These are phyloP conservation scores for Polytrichum formosum DNA, from an alignment of 225 moss, liverwort and hornwort species.

Conservation along the genomic window DNA sequence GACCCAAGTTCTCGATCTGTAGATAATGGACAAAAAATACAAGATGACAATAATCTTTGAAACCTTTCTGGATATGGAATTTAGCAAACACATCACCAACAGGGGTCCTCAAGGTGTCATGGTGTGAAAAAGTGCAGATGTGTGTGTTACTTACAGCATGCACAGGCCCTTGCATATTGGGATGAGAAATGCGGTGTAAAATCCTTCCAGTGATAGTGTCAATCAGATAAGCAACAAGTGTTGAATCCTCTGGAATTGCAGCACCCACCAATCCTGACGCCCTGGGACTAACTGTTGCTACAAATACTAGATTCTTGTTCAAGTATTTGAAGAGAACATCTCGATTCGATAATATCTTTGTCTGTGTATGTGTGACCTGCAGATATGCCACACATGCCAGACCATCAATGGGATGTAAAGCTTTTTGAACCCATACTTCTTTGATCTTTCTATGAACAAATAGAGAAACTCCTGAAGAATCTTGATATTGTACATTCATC, in stretches of 20 bases:
- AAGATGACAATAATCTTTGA: too few relatives aligned
- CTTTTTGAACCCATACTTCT: too few relatives aligned
- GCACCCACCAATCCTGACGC: slow-evolving; percentile 56
- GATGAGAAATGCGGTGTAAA: slow-evolving; percentile 82
- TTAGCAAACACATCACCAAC: background rate
- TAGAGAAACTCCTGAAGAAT: too few relatives aligned
- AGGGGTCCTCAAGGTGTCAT: background rate
- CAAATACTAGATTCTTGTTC: slow-evolving; percentile 87
- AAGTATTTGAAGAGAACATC: slow-evolving; percentile 87
- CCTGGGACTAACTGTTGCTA: slow-evolving; percentile 77
- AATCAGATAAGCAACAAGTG: slow-evolving; percentile 79
- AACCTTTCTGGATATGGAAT: too few relatives aligned
- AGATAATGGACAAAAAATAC: too few relatives aligned
- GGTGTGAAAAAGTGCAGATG: background rate
- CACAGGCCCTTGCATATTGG: slow-evolving; percentile 82
- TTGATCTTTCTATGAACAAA: too few relatives aligned
- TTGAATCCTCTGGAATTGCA: slow-evolving; percentile 78
- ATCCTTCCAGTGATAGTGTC: slow-evolving; percentile 90
- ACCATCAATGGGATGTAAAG: background rate
- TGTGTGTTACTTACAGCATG: slow-evolving; percentile 65
- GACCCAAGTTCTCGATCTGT: too few relatives aligned
- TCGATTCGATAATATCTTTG: slow-evolving; percentile 79
- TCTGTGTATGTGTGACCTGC: slow-evolving; percentile 90
- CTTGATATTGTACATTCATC: too few relatives aligned
- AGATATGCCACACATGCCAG: background rate